Conservation (phyloP, 345 rosid species). For the Citrus sp. region DNA sequence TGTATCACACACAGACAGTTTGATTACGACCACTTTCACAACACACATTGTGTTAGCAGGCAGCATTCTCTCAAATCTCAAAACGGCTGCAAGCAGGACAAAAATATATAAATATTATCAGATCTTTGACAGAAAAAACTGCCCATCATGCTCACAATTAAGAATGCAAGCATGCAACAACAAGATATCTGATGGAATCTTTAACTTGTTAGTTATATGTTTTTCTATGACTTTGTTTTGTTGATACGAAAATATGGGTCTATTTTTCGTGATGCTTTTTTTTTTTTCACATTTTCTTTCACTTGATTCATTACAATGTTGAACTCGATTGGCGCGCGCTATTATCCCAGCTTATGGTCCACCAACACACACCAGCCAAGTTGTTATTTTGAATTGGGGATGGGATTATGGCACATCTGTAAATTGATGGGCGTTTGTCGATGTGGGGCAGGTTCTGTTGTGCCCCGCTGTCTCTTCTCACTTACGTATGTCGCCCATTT, state of each 20-base stretch:
- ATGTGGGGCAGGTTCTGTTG: neutral
- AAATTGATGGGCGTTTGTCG: neutral
- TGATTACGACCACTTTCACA: neutral
- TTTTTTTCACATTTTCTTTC: neutral
- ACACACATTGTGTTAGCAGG: neutral
- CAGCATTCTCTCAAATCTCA: neutral
- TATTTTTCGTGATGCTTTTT: neutral
- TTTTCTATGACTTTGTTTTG: neutral
- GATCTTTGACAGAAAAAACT: neutral
- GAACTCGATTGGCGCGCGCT: neutral
- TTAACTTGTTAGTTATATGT: no score
- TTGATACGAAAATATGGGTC: no score
- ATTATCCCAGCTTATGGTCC: neutral
- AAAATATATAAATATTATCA: neutral
- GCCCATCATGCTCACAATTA: neutral
- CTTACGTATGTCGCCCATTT: neutral
- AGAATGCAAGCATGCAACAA: no score
- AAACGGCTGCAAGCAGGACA: neutral
- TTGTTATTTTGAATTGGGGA: neutral
- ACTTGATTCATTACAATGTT: neutral
- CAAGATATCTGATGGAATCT: neutral
- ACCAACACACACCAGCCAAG: neutral
- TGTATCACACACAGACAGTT: slow-evolving; percentile 30
- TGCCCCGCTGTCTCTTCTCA: neutral
- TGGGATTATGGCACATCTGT: neutral